Evolutionary conservation across 2,329 filamentous ascomycete genomes (phyloP).

Genomic region (Bipolaris oryzae): DNA sequence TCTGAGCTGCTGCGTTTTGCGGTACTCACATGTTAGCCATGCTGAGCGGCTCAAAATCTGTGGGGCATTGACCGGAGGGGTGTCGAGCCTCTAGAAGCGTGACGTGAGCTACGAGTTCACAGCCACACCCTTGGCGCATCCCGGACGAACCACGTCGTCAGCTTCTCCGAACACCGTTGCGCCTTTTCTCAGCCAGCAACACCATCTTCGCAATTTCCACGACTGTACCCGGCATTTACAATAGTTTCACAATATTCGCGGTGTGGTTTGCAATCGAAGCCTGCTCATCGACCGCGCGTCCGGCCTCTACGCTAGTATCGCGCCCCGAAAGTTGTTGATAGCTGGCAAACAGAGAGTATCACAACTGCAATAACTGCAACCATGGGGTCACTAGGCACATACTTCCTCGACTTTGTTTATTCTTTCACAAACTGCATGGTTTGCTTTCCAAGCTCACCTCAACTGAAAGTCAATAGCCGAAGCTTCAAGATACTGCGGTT

Average conservation of each 20-base stretch:
- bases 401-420: constrained; percentile 86
- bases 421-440: constrained; percentile 93
- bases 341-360: constrained; percentile 18
- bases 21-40: neutral
- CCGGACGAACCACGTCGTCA: constrained; percentile 30
- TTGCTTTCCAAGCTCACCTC: constrained; percentile 93
- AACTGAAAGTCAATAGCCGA: constrained; percentile 91
- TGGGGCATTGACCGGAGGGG: neutral
- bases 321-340: constrained; percentile 26
- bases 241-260: neutral
- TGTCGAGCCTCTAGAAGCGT: neutral
- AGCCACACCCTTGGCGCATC: constrained; percentile 30
- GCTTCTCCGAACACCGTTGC: constrained; percentile 25
- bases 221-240: neutral
- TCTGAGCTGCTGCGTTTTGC: neutral
- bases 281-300: constrained; percentile 12
- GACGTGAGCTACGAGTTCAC: constrained; percentile 4
- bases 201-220: constrained; percentile 10
- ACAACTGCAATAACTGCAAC: constrained; percentile 15
- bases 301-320: constrained; percentile 13
- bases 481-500: constrained; percentile 96
- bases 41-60: neutral
- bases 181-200: constrained; percentile 23
- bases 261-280: neutral
- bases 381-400: constrained; percentile 53